phyloP scores from a whole-genome alignment of 257 asterid species.

The Jasminum sambac region DNA sequence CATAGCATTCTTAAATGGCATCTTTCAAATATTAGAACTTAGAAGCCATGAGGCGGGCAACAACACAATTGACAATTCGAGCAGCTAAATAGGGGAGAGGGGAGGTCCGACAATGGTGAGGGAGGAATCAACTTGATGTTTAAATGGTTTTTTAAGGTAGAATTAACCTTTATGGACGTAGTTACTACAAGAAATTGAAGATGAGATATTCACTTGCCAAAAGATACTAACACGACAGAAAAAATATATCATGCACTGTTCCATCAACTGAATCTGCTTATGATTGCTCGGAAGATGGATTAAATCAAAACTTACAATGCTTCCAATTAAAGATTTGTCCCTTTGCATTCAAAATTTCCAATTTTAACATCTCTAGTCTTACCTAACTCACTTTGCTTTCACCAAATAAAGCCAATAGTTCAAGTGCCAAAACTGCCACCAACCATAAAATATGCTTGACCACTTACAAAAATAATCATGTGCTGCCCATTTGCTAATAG shows the following conservation, averaged over 20 bases:
- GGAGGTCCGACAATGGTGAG: neutral
- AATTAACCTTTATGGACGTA: neutral
- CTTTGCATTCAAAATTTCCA: neutral
- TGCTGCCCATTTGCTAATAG: conserved; percentile 16
- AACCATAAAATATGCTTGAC: conserved; percentile 2
- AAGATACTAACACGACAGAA: neutral
- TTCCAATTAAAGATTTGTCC: neutral
- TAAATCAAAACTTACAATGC: neutral
- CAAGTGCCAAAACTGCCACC: neutral
- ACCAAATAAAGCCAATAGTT: neutral
- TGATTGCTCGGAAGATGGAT: neutral
- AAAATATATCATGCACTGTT: neutral
- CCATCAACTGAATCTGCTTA: neutral
- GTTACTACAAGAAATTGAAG: neutral
- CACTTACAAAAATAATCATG: conserved; percentile 8
- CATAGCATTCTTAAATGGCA: conserved; percentile 17
- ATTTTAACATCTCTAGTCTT: neutral
- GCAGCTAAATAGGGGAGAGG: neutral
- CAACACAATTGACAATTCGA: neutral
- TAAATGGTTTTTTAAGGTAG: neutral
- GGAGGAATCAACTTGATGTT: neutral
- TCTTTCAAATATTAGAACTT: conserved; percentile 15
- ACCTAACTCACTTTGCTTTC: neutral
- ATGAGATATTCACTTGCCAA: neutral
- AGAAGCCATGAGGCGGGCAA: conserved; percentile 1